Base-by-base conservation (phyloP, 2,329 filamentous ascomycete species). In the Hypoxylon sp. region DNA sequence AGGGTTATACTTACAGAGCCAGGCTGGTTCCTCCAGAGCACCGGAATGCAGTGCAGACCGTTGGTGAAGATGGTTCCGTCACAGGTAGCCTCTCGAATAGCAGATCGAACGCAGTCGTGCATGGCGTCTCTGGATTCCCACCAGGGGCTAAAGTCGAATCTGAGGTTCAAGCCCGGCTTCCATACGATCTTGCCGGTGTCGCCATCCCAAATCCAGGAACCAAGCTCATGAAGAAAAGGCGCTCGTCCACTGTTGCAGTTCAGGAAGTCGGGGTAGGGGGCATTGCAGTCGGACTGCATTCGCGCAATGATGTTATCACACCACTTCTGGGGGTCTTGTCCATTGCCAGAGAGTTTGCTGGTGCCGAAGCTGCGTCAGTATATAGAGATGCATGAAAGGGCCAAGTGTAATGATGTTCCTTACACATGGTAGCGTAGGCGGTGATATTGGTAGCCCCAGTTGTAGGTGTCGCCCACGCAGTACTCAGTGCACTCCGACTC, bases 391-490 rank as follows among this genome's bases (percentile, higher is more conserved):
- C 15, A 13, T 17, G 19, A 37, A 26, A 10, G 11, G 11, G 6
- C 13, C 3, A 17, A 17, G 26, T 13, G 10, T 54, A 24, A 24
- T 10, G 13, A 52, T 13, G 20, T 15, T 17, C 37, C 67, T 69
- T 32, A 69, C 67, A 70, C 65, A 13, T 69, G 64, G 28, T 68
- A 70, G 30, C 61, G 50, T 2, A 68, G 46, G 5, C 64, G 62
- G 17, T 61, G 53, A 19, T 47, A 59, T 43, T 30, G 15, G 3
- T 57, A 41, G 2, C 55, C 62, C 39, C 32, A 32, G 34, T 56
- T 28, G 41, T 59, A 65, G 34, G 51, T 48, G 7, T 59, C 41
- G 46, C 57, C 59, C 34, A 65, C 59, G 47, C 67, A 69, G 30
- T 67, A 69, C 22, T 70, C 68, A 3, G 62, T 68, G 44, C 64